A percentile compares a stretch with the other conserved stretches of the same genome.
Conservation (phyloP, 495 filamentous ascomycete species). For the Penicillium lagena region DNA sequence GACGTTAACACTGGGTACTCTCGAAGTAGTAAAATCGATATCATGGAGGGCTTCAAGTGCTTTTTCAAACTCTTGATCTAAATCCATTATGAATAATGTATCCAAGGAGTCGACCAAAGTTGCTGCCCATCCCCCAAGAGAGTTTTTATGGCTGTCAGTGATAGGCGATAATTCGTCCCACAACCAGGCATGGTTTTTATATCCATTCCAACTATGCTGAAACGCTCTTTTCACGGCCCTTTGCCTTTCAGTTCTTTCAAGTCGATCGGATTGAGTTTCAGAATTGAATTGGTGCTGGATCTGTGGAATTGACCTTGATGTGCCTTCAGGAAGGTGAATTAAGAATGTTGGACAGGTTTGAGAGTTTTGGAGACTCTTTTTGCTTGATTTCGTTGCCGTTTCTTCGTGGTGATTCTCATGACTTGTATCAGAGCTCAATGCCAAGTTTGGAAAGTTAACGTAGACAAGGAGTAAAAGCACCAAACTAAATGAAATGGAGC, state of each 20-base stretch:
- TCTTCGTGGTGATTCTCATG: background rate
- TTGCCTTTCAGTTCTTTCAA: conserved; percentile 36
- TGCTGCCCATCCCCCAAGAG: conserved; percentile 59
- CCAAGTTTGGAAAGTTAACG: background rate
- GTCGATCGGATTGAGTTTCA: conserved; percentile 31
- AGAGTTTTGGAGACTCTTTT: background rate
- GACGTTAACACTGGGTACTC: conserved; percentile 56
- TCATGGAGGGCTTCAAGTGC: conserved; percentile 47
- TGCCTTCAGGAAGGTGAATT: background rate
- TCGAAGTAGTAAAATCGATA: conserved; percentile 49
- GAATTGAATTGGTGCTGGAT: conserved; percentile 47
- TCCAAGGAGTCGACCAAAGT: conserved; percentile 57
- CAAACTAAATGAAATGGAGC: background rate
- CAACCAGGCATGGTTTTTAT: conserved; percentile 70
- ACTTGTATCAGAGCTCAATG: background rate
- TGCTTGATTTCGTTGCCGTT: background rate
- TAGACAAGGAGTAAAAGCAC: conserved; percentile 1
- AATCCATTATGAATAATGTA: conserved; percentile 56
- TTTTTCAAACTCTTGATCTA: conserved; percentile 53
- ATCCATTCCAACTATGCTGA: conserved; percentile 65
- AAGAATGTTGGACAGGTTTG: conserved; percentile 4
- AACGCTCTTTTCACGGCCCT: conserved; percentile 62
- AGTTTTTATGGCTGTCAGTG: conserved; percentile 41
- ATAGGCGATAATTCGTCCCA: conserved; percentile 72
- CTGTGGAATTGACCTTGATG: conserved; percentile 27